Evolutionary conservation across 2,329 filamentous ascomycete genomes (phyloP), one percentile per base, ranked within the genome.

Genomic region (Colletotrichum sp.): DNA sequence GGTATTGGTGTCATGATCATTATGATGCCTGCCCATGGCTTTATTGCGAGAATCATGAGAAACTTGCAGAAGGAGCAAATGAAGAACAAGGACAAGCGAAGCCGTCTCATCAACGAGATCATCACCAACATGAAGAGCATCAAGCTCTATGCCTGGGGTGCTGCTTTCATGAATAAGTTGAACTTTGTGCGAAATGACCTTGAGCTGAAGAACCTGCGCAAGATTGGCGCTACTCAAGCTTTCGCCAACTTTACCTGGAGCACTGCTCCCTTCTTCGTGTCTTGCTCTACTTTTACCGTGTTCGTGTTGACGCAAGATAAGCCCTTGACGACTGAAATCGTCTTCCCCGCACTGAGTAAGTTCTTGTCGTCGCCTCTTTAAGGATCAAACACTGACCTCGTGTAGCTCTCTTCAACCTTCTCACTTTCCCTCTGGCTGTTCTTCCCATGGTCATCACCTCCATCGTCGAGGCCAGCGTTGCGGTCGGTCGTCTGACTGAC

Each of bases 51-150:
- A 74, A 90, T 98, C 80, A 98, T 98, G 94, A 98, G 98, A 87
- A 95, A 91, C 59, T 87, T 99, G 80, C 98, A 99, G 83, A 98
- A 99, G 85, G 90, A 93, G 78, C 97, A 99, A 87, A 99, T 99
- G 97, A 98, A 98, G 88, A 99, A 99, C 88, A 99, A 99, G 87
- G 97, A 99, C 81, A 91, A 96, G 52, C 92, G 97, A 82, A 98
- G 96, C 63, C 92, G 96, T 66, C 87, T 99, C 74, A 98, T 99
- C 89, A 98, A 96, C 8, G 97, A 99, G 85, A 99, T 99, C 79
- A 89, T 99, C 82, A 98, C 98, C 89, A 99, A 99, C 86, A 99
- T 99, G 95, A 99, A 99, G 88, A 98, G 96, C 83, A 97, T 99
- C 88, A 99, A 99, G 87, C 91, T 99, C 24, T 99, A 98, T 83